Evolutionary conservation across 257 asterid genomes (phyloP).

Genomic region (Ajuga chamaepitys): DNA sequence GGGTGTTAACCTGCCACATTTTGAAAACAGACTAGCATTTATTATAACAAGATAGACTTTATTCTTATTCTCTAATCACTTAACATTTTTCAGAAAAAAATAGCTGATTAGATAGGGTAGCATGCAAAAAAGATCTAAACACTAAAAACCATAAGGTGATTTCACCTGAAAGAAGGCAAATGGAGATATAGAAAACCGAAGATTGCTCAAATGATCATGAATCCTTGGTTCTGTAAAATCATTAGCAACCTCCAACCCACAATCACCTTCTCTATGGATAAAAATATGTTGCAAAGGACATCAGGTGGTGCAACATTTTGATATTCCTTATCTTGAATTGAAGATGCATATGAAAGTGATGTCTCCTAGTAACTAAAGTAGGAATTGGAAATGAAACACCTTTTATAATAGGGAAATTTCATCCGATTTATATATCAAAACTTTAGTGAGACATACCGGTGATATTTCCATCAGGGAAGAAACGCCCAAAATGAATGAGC

Average conservation of each 20-base stretch:
- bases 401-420: no score
- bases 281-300: slow-evolving; percentile 59
- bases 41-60: neutral
- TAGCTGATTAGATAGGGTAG: neutral
- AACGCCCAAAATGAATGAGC: no score
- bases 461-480: no score
- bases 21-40: slow-evolving; percentile 10
- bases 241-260: slow-evolving; percentile 35
- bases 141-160: neutral
- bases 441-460: no score
- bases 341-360: neutral
- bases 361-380: no score
- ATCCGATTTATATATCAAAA: no score
- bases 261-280: slow-evolving; percentile 33
- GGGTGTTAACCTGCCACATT: slow-evolving; percentile 80
- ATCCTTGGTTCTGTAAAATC: slow-evolving; percentile 69
- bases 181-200: slow-evolving; percentile 80
- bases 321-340: slow-evolving; percentile 45
- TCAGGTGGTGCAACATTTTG: slow-evolving; percentile 96
- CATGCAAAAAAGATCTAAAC: neutral
- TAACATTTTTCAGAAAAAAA: neutral
- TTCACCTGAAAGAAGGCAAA: slow-evolving; percentile 96
- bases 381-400: no score
- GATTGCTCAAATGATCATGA: slow-evolving; percentile 77
- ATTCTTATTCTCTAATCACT: slow-evolving; percentile 3